Conservation (phyloP, 148 eudicot genomes). For the Fallopia convolvulus region DNA sequence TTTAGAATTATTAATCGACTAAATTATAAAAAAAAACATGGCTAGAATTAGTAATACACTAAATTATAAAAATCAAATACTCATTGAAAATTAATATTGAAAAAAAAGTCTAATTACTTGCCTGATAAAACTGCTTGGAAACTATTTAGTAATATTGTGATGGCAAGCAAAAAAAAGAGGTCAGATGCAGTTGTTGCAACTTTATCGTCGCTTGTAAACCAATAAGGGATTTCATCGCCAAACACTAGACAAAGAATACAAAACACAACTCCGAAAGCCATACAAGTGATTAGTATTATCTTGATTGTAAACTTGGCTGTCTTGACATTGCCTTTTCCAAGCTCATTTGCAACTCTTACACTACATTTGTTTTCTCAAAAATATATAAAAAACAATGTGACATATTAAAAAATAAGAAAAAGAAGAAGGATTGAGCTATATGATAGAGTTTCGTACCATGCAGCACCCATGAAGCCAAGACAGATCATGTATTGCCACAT, state of each 20-base stretch:
- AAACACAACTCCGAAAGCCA: conserved; percentile 3
- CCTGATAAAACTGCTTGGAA: conserved; percentile 43
- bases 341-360: conserved; percentile 50
- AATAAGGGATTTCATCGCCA: conserved; percentile 20
- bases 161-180: conserved; percentile 37
- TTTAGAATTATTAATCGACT: too few relatives aligned
- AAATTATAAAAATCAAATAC: background rate
- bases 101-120: conserved; percentile 5
- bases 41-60: too few relatives aligned
- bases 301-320: conserved; percentile 38
- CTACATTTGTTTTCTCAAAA: conserved; percentile 11
- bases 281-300: background rate
- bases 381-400: background rate
- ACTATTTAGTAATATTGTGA: conserved; percentile 33
- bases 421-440: background rate
- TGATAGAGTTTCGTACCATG: conserved; percentile 4
- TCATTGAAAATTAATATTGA: too few relatives aligned
- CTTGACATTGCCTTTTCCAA: conserved; percentile 43
- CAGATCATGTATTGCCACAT: background rate
- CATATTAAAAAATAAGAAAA: background rate
- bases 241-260: conserved; percentile 25
- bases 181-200: conserved; percentile 30
- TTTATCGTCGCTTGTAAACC: conserved; percentile 33
- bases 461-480: conserved; percentile 7
- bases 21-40: too few relatives aligned